phyloP scores from a whole-genome alignment of 2,329 filamentous ascomycete species.

The Cladosporium sp. region DNA sequence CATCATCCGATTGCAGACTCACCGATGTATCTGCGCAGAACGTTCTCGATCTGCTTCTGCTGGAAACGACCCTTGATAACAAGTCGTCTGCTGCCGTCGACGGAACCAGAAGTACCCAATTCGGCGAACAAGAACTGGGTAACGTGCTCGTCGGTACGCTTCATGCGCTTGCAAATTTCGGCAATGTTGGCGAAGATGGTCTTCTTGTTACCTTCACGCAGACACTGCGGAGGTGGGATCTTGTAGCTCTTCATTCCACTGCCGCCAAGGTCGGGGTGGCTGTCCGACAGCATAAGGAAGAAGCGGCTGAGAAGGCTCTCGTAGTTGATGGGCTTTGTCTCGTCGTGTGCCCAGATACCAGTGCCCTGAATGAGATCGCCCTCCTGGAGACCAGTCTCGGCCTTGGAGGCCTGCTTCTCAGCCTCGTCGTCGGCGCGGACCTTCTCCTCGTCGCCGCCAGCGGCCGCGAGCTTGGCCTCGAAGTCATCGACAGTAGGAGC shows the following conservation, averaged over 20 bases:
- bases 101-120: slow-evolving; percentile 93
- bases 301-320: slow-evolving; percentile 83
- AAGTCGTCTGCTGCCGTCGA: slow-evolving; percentile 86
- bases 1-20: slow-evolving; percentile 42
- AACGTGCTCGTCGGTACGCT: slow-evolving; percentile 89
- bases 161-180: slow-evolving; percentile 99
- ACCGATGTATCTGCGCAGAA: slow-evolving; percentile 93
- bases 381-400: slow-evolving; percentile 47
- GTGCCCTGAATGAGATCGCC: slow-evolving; percentile 86
- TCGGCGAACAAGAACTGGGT: slow-evolving; percentile 97
- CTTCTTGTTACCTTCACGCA: slow-evolving; percentile 99
- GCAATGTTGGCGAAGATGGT: slow-evolving; percentile 99
- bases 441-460: slow-evolving; percentile 54
- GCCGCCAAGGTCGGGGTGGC: slow-evolving; percentile 84
- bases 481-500: slow-evolving; percentile 62
- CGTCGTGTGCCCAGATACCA: slow-evolving; percentile 85
- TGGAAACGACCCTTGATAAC: slow-evolving; percentile 99
- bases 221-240: slow-evolving; percentile 96
- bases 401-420: slow-evolving; percentile 54
- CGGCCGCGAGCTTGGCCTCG: slow-evolving; percentile 65
- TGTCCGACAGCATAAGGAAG: slow-evolving; percentile 90
- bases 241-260: slow-evolving; percentile 94
- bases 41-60: slow-evolving; percentile 98
- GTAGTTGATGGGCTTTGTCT: slow-evolving; percentile 77
- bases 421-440: slow-evolving; percentile 53